These are phyloP conservation scores for Solanum dulcamara DNA, from an alignment of 257 asterid species.

Conservation along the genomic window DNA sequence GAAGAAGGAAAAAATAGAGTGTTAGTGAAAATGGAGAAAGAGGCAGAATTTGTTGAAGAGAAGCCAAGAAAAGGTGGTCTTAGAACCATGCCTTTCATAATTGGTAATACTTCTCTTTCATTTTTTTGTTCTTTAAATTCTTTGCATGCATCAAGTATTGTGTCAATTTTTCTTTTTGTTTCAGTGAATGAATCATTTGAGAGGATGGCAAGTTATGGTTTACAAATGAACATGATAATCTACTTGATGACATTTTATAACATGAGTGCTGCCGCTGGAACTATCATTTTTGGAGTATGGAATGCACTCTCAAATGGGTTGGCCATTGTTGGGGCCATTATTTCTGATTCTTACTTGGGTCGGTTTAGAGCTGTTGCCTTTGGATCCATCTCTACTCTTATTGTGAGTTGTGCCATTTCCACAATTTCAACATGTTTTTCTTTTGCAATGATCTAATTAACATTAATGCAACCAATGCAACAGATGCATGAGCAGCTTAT, in stretches of 20 bases:
- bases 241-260: not conserved
- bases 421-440: not conserved
- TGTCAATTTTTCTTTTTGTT: not conserved
- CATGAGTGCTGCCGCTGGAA: not conserved
- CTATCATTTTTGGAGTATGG: not conserved
- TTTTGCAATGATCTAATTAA: not conserved
- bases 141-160: not conserved
- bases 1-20: not conserved
- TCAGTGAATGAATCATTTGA: not conserved
- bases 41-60: not conserved
- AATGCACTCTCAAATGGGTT: not conserved
- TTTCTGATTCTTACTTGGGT: conserved; percentile 12
- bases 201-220: not conserved
- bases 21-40: not conserved
- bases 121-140: not conserved
- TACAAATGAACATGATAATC: not conserved
- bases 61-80: not conserved
- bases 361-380: not conserved
- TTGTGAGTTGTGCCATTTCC: not conserved
- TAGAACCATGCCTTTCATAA: not conserved
- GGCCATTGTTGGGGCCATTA: conserved; percentile 4
- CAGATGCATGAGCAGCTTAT: too few relatives aligned
- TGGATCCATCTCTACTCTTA: conserved; percentile 7
- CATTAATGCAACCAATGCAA: too few relatives aligned
- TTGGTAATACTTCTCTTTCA: not conserved